phyloP scores from a whole-genome alignment of 257 asterid species.

The Solanum habrochaites region DNA sequence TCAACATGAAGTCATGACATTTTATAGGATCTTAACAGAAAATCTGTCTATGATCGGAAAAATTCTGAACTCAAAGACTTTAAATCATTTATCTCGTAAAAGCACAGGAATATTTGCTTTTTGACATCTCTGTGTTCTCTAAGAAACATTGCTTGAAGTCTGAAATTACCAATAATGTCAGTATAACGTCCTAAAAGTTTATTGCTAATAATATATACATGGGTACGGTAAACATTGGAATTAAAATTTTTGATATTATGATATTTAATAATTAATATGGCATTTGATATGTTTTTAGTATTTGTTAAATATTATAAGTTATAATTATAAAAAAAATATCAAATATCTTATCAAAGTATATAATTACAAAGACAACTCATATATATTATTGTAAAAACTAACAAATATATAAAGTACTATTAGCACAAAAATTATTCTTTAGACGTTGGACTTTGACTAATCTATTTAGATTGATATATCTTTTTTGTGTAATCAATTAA shows the following conservation, averaged over 20 bases:
- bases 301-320: neutral
- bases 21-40: neutral
- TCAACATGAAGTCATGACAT: neutral
- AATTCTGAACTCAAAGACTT: neutral
- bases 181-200: neutral
- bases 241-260: neutral
- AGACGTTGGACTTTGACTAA: too few relatives aligned
- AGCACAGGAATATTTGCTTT: neutral
- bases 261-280: too few relatives aligned
- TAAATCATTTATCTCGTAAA: too few relatives aligned
- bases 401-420: too few relatives aligned
- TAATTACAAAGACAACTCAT: too few relatives aligned
- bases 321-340: too few relatives aligned
- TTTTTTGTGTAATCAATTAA: neutral
- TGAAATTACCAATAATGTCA: neutral
- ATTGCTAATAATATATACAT: neutral
- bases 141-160: neutral
- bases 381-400: too few relatives aligned
- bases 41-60: neutral
- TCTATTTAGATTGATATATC: neutral
- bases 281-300: neutral
- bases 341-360: too few relatives aligned
- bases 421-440: too few relatives aligned
- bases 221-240: neutral
- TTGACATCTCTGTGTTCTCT: neutral